Conservation (phyloP, 1,284 basidiomycete genomes). For the Austroboletus rostrupii region DNA sequence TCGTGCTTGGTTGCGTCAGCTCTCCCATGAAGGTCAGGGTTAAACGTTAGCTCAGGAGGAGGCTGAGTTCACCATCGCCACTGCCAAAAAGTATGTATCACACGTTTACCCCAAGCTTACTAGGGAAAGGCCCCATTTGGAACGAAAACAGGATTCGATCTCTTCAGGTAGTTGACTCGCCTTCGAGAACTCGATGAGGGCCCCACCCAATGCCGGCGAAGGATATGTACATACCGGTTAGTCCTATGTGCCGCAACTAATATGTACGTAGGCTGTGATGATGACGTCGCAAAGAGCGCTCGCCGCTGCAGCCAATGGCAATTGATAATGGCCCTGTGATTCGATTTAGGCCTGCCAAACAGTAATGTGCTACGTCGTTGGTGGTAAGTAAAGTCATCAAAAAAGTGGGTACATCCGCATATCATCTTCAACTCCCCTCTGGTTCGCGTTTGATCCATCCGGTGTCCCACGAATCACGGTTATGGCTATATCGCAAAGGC, state of each 20-base stretch:
- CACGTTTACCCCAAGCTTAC: background rate
- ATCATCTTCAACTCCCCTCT: no score
- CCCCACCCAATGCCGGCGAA: background rate
- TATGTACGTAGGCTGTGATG: conserved; percentile 21
- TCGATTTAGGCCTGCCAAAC: no score
- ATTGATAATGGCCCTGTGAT: conserved; percentile 6
- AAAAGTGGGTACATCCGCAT: no score
- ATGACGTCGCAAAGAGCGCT: conserved; percentile 19
- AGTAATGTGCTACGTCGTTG: conserved; percentile 2
- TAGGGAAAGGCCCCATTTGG: background rate
- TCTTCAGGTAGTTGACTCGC: background rate
- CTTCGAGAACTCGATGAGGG: background rate
- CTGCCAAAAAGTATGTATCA: background rate
- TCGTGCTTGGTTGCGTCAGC: background rate
- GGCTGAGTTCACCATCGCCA: background rate
- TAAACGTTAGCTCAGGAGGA: no score
- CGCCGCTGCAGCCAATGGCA: conserved; percentile 4
- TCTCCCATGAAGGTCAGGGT: no score
- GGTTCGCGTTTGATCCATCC: no score
- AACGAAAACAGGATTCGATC: background rate
- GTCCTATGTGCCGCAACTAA: conserved; percentile 16
- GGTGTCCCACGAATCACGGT: no score
- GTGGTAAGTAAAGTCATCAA: no score
- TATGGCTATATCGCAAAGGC: no score
- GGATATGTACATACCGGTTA: conserved; percentile 9